These are phyloP conservation scores for Trichaptum fuscoviolaceum DNA, from an alignment of 768 basidiomycete genomes.

Conservation along the genomic window DNA sequence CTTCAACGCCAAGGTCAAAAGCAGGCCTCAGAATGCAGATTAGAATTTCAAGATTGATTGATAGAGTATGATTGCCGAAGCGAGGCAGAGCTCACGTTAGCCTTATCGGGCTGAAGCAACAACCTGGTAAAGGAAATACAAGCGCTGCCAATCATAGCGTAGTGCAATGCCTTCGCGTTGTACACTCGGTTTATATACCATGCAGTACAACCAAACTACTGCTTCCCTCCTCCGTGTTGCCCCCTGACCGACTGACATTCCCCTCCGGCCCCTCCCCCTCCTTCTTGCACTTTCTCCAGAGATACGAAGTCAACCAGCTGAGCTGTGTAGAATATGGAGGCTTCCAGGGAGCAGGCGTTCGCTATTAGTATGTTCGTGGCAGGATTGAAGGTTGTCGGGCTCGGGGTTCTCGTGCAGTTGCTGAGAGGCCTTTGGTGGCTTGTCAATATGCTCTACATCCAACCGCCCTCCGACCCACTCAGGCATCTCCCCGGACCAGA, in stretches of 20 bases:
- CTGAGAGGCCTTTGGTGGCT: constrained; percentile 35
- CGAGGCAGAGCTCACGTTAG: not conserved
- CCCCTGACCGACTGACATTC: not conserved
- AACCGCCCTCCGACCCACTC: constrained; percentile 45
- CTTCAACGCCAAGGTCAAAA: too few species aligned
- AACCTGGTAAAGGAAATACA: not conserved
- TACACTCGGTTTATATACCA: not conserved
- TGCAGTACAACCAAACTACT: not conserved
- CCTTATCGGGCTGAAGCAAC: not conserved
- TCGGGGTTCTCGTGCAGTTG: constrained; percentile 28
- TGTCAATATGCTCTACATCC: constrained; percentile 36
- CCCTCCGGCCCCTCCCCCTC: not conserved
- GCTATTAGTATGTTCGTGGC: not conserved
- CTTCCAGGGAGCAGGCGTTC: not conserved
- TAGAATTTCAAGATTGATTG: not conserved
- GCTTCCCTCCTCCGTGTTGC: not conserved
- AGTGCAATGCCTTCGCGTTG: not conserved
- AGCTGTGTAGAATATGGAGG: not conserved
- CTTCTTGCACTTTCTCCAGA: not conserved
- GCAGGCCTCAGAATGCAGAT: not conserved
- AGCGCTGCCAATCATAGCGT: not conserved
- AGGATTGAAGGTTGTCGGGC: constrained; percentile 21
- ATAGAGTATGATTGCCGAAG: not conserved
- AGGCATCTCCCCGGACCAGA: constrained; percentile 43
- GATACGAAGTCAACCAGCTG: not conserved